A percentile compares a stretch with the other conserved stretches of the same genome.
These are phyloP conservation scores for Ogataea polymorpha DNA, from an alignment of 805 yeast genomes.

Conservation along the genomic window DNA sequence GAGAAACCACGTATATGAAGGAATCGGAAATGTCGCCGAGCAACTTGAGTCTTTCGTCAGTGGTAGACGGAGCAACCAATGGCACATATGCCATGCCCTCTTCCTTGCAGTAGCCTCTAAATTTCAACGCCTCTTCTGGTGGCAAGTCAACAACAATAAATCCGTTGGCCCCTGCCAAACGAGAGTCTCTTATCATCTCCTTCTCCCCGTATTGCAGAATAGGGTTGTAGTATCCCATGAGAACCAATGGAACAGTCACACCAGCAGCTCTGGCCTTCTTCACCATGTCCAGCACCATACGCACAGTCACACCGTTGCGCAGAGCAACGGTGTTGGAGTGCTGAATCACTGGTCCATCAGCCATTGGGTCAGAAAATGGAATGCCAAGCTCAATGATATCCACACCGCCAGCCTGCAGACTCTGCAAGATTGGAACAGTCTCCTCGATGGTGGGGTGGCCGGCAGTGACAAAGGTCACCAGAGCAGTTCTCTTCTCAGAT, in stretches of 20 bases:
- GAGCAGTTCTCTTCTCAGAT: constrained; percentile 64
- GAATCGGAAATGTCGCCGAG: constrained; percentile 89
- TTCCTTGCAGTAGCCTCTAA: constrained; percentile 67
- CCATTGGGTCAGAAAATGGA: constrained; percentile 98
- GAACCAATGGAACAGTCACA: constrained; percentile 80
- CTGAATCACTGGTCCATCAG: constrained; percentile 98
- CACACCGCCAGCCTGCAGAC: constrained; percentile 93
- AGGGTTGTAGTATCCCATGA: constrained; percentile 99
- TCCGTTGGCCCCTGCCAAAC: constrained; percentile 90
- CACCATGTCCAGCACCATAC: constrained; percentile 67
- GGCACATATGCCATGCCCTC: constrained; percentile 84
- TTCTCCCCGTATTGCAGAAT: constrained; percentile 87
- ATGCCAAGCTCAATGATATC: constrained; percentile 93
- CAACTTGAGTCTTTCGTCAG: constrained; percentile 78
- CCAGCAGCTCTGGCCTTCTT: constrained; percentile 75
- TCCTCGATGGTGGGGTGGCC: constrained; percentile 89
- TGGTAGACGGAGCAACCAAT: constrained; percentile 93
- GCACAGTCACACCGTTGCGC: constrained; percentile 74
- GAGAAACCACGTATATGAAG: constrained; percentile 91
- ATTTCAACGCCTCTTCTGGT: constrained; percentile 92
- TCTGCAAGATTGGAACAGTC: constrained; percentile 80
- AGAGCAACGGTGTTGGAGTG: constrained; percentile 80
- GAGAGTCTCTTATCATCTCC: constrained; percentile 72
- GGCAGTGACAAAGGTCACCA: constrained; percentile 90
- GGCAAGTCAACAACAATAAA: constrained; percentile 94